Conservation (phyloP, 441 rosid genomes). For the Arabidopsis hybrid region DNA sequence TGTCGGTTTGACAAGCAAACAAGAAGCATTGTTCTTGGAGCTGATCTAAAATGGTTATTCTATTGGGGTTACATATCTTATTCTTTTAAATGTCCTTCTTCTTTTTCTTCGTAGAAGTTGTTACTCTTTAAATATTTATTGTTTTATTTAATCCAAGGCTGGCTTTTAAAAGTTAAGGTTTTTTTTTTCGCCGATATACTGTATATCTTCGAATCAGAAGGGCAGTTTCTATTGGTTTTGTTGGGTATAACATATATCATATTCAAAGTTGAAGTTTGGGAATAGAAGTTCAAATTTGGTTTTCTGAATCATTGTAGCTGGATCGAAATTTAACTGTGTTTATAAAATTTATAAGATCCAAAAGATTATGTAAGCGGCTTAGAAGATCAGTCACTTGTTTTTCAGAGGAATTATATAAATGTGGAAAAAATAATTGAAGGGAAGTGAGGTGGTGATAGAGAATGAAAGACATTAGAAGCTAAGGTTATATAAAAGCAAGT, state of each 20-base stretch:
- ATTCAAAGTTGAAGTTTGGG: neutral
- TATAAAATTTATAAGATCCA: neutral
- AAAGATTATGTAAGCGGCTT: neutral
- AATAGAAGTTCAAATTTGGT: neutral
- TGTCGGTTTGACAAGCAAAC: slow-evolving; percentile 85
- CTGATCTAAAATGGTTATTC: slow-evolving; percentile 46
- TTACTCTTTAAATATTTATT: neutral
- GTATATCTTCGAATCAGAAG: neutral
- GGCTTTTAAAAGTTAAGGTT: neutral
- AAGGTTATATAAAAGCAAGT: slow-evolving; percentile 37
- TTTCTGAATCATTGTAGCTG: neutral
- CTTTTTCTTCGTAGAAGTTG: neutral
- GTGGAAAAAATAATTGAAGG: slow-evolving; percentile 1
- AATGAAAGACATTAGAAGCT: slow-evolving; percentile 30
- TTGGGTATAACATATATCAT: neutral
- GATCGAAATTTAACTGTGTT: neutral
- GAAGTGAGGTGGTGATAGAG: slow-evolving; percentile 40
- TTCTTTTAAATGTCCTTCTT: neutral
- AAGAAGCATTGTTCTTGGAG: slow-evolving; percentile 82
- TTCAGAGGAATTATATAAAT: neutral
- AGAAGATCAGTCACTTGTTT: neutral
- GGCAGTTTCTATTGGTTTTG: neutral
- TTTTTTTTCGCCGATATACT: neutral
- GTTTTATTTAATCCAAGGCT: neutral
- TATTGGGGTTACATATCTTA: neutral